A percentile compares a stretch with the other conserved stretches of the same genome.
Conservation (phyloP, 306 rosid species). For the Pachyrhizus erosus region DNA sequence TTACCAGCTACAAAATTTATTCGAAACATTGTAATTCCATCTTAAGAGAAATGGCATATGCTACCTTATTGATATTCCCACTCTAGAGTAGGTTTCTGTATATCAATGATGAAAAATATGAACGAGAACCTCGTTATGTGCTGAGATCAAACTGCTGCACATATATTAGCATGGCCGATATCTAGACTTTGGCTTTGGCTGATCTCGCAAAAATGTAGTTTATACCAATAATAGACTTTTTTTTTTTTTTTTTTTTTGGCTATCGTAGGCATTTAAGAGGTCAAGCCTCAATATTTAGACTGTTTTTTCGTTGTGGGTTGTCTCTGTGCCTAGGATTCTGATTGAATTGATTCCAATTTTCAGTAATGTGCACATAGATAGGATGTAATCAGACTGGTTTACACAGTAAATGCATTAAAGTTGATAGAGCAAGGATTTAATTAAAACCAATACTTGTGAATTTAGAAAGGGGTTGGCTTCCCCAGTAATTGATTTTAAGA, state of each 20-base stretch:
- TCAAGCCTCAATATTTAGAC: background rate
- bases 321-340: background rate
- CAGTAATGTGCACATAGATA: background rate
- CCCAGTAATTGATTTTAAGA: background rate
- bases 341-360: slow-evolving; percentile 13
- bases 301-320: background rate
- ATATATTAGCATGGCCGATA: background rate
- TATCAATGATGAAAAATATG: slow-evolving; percentile 6
- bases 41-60: background rate
- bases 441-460: background rate
- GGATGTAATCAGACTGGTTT: background rate
- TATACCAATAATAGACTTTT: background rate
- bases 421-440: background rate
- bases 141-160: background rate
- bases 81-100: background rate
- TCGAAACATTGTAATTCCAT: background rate
- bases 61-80: background rate
- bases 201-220: background rate
- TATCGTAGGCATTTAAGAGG: background rate
- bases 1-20: background rate
- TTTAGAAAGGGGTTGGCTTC: background rate
- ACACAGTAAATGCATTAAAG: background rate
- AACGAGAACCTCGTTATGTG: background rate
- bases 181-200: background rate
- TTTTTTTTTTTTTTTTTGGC: background rate